Evolutionary conservation across 2,329 filamentous ascomycete species (phyloP), one percentile per base, ranked within the genome.

Genomic region (Fusarium falciforme): DNA sequence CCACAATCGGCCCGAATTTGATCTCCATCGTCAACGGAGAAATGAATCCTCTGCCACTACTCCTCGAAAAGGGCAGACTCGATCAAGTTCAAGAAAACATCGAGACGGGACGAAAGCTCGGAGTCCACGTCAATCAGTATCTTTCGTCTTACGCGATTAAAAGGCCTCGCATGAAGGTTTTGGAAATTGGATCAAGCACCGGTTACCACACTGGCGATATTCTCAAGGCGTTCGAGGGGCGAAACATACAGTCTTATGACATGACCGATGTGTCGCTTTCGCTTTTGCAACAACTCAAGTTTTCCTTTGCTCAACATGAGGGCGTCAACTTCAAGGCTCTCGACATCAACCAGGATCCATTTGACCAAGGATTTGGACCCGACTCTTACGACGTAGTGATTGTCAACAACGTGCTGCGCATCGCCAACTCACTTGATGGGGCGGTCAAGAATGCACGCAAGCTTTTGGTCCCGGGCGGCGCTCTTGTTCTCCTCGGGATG

Each of bases 1-100:
- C 61, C 1, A 61, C 47, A 4, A 61, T 74, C n/a, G 71, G 71
- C 1, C 71, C 71, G 0, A 66, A 72, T 3, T 10, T 74, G 2
- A 62, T 55, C 3, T 36, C 8, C 0, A 74, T 74, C 2, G 16
- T 74, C 0, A 36, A 68, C 3, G 64, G 49, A 2, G 58, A 14
- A 0, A 2, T 61, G 4, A 40, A 74, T 10, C 71, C 71, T 0
- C 52, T 72, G 1, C 7, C 36, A 1, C 9, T 66, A 0, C 5
- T 74, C 1, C 12, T 66, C 1, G 35, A 55, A 9, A 16, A n/a
- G 0, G 10, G 47, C 0, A 42, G 6, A 7, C 12, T 74, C 0
- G 2, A 22, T 0, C 27, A 4, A 3, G 62, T 74, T 25, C 57
- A 57, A 0, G 17, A 61, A 0, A 57, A 25, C 0, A 72, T 74